Evolutionary conservation across 2,329 filamentous ascomycete genomes (phyloP), one percentile per base, ranked within the genome.

Genomic region (Fusarium haematococcum): DNA sequence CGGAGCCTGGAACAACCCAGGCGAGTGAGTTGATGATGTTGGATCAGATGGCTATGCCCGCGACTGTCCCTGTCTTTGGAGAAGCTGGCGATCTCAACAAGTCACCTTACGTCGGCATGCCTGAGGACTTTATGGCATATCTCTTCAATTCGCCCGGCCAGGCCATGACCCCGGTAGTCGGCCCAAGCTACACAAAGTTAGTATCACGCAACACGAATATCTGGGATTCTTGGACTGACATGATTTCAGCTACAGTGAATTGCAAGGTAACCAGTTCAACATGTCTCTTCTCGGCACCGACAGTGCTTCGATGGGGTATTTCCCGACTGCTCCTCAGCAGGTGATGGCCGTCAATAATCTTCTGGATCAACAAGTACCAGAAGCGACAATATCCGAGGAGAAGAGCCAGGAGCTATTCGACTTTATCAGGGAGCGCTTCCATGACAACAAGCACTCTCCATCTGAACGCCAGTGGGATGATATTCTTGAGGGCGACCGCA

Each of bases 261-360:
- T 83, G 41, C 85, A 87, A 56, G 82, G 84, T 66, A 86, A 83
- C 32, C 79, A 82, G 35, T 81, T 81, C 59, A 76, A 77, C 67
- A 80, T 86, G 61, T 84, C 88, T 5, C 89, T 89, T 70, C 85
- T 88, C 50, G 84, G 85, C 7, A 83, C 83, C 33, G 86, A 90
- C 48, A 83, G 86, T 41, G 81, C 84, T 35, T 82, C 86, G 39
- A 79, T 88, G 52, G 88, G 88, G 18, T 90, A 90, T 70, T 91
- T 90, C 75, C 89, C 89, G 37, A 85, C 88, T n/a, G 83, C 86
- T 14, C 89, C 90, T 4, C 91, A 94, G 75, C 94, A 97, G 78
- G 92, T 95, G 39, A 98, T 97, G 95, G 94, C 94, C 20, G 94
- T 98, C 57, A 96, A 92, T 67, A 97, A 93, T 77, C 88, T 97